Percentiles rank a stretch among this genome's conserved stretches.
Evolutionary conservation across 2,329 filamentous ascomycete species (phyloP).

Genomic region (Exophiala mesophila): DNA sequence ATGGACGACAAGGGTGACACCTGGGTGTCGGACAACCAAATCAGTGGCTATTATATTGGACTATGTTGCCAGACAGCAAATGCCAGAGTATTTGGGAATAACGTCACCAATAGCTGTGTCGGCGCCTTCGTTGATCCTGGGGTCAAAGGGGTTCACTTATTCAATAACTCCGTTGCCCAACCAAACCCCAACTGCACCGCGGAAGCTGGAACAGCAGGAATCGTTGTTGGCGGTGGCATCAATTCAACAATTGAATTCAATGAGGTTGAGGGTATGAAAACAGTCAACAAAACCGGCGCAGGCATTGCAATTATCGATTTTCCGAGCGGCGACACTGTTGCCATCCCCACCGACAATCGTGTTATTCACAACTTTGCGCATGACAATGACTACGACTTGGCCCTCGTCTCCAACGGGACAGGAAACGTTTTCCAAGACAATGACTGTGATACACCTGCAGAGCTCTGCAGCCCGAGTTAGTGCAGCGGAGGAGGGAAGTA

Average conservation of each 20-base stretch:
- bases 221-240: constrained; percentile 5
- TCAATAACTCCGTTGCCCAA: constrained; percentile 11
- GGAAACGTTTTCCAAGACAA: constrained; percentile 17
- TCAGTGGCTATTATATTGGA: constrained; percentile 13
- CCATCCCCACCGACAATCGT: constrained; percentile 5
- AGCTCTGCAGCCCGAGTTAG: constrained; percentile 11
- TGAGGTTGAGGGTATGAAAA: constrained; percentile 9
- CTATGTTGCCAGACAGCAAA: constrained; percentile 17
- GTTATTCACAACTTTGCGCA: constrained; percentile 13
- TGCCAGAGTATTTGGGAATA: constrained; percentile 11
- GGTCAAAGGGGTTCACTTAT: constrained; percentile 11
- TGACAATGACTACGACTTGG: constrained; percentile 17
- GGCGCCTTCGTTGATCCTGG: constrained; percentile 17
- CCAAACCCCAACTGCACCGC: constrained; percentile 9
- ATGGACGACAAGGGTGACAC: constrained; percentile 14
- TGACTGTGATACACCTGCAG: constrained; percentile 14
- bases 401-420: constrained; percentile 13
- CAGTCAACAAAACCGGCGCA: background rate
- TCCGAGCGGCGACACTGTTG: background rate
- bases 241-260: constrained; percentile 11
- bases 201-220: background rate
- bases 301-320: constrained; percentile 14
- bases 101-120: constrained; percentile 12
- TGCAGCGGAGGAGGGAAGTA: no score
- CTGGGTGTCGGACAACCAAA: constrained; percentile 10